Evolutionary conservation across 2,329 filamentous ascomycete species (phyloP), one percentile per base, ranked within the genome.

Genomic region (Polychaeton citri): DNA sequence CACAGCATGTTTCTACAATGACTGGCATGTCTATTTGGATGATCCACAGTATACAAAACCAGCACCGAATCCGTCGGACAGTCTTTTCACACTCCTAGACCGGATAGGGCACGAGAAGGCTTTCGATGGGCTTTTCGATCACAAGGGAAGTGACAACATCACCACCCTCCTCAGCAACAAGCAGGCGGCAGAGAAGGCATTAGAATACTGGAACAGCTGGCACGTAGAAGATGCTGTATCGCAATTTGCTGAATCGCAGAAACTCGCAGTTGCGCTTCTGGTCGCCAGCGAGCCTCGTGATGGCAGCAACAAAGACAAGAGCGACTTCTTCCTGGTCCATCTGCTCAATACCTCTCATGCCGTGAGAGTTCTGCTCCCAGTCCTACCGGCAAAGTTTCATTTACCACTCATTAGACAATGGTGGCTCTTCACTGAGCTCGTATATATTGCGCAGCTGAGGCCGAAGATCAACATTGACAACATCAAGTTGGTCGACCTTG

Each of bases 191-290:
- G 66, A 71, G 10, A 68, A 77, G 0, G 64, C 94, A 12, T 59
- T 95, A 32, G 80, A 92, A 47, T 84, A 96, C 62, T 96, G 86
- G 84, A 90, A 92, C 46, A 78, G 81, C 3, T 95, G 86, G 87
- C 65, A 69, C 7, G 67, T 92, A 7, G 61, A 68, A 6, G 69
- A 87, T 41, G 79, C 82, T 1, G 67, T 69, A n/a, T 68, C 71
- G 44, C 79, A 86, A 50, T 92, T 96, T 52, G 71, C 75, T 39
- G 71, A 81, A 38, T 82, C 78, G 1, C 74, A 79, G 44, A 61
- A 66, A 39, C 59, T 70, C 3, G 72, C 72, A 2, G 62, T 67
- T 1, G 70, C 72, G 0, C 57, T 87, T 5, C 58, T 83, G 0
- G 66, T 85, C 4, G 67, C 72, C 5, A 42, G 47, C 3, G 44